Evolutionary conservation across 805 yeast genomes (phyloP).

Genomic region (Ogataea salicorniae): DNA sequence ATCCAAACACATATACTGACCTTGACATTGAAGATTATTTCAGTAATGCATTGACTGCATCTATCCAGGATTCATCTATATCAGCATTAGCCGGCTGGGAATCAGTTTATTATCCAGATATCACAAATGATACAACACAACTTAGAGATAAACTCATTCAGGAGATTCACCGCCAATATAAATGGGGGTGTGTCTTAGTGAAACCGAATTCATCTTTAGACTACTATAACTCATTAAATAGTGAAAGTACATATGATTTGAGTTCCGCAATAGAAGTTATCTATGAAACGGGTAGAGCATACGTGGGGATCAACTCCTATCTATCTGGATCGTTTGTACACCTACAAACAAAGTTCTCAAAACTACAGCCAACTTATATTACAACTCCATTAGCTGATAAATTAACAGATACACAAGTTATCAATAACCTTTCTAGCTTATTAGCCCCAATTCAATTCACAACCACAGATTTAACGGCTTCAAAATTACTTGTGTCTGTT

Average conservation of each 20-base stretch:
- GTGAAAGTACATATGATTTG: constrained; percentile 22
- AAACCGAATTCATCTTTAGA: constrained; percentile 44
- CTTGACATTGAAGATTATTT: constrained; percentile 29
- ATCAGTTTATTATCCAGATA: constrained; percentile 24
- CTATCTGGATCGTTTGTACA: constrained; percentile 35
- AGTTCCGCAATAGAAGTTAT: constrained; percentile 34
- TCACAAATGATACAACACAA: constrained; percentile 26
- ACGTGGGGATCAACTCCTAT: constrained; percentile 38
- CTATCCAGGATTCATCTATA: constrained; percentile 16
- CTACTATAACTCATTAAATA: constrained; percentile 31
- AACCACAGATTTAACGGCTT: constrained; percentile 39
- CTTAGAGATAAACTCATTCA: constrained; percentile 34
- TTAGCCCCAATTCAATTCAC: constrained; percentile 17
- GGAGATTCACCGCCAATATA: constrained; percentile 47
- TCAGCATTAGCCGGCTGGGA: constrained; percentile 15
- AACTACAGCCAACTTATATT: constrained; percentile 8
- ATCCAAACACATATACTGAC: constrained; percentile 3
- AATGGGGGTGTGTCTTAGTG: constrained; percentile 58
- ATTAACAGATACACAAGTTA: constrained; percentile 2
- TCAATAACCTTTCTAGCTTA: constrained; percentile 2
- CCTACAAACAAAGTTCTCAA: constrained; percentile 30
- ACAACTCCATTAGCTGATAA: constrained; percentile 5
- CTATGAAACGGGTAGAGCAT: constrained; percentile 62
- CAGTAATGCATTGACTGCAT: constrained; percentile 19
- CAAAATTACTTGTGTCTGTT: constrained; percentile 42